Percentiles rank a stretch among this genome's conserved stretches.
These are phyloP conservation scores for Sequoia sempervirens DNA, from an alignment of 75 land plant species.

Conservation along the genomic window DNA sequence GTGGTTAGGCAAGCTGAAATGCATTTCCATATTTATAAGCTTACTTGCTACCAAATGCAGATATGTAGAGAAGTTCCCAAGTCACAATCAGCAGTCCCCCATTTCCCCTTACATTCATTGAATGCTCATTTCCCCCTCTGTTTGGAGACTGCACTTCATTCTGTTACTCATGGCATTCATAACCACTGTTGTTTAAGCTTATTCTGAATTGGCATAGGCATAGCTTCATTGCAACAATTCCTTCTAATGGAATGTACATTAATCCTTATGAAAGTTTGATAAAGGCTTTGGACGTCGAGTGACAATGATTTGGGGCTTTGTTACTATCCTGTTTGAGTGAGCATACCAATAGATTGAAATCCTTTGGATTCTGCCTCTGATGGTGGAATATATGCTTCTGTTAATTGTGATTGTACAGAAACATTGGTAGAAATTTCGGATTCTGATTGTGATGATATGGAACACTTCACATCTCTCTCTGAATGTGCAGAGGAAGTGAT, in stretches of 20 bases:
- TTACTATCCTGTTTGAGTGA: not conserved
- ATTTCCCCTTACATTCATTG: not conserved
- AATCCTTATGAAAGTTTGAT: not conserved
- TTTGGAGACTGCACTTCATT: not conserved
- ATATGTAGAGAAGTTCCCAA: not conserved
- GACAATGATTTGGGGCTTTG: not conserved
- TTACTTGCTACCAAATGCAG: not conserved
- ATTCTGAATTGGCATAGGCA: not conserved
- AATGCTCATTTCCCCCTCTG: not conserved
- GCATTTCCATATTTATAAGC: not conserved
- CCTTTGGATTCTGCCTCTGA: not conserved
- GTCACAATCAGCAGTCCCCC: not conserved
- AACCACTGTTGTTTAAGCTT: not conserved
- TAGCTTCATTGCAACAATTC: slow-evolving; percentile 1
- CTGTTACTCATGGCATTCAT: not conserved
- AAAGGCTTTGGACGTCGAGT: not conserved
- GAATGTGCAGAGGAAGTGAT: not conserved
- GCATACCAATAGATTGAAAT: not conserved
- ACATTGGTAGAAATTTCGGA: not conserved
- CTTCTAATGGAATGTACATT: not conserved
- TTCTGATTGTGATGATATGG: slow-evolving; percentile 1
- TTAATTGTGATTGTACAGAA: not conserved
- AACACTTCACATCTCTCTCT: not conserved
- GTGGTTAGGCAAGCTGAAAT: not conserved
- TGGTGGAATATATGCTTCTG: not conserved